Evolutionary conservation across 176 grass and related monocot genomes (phyloP).

Genomic region (Chloris gayana): DNA sequence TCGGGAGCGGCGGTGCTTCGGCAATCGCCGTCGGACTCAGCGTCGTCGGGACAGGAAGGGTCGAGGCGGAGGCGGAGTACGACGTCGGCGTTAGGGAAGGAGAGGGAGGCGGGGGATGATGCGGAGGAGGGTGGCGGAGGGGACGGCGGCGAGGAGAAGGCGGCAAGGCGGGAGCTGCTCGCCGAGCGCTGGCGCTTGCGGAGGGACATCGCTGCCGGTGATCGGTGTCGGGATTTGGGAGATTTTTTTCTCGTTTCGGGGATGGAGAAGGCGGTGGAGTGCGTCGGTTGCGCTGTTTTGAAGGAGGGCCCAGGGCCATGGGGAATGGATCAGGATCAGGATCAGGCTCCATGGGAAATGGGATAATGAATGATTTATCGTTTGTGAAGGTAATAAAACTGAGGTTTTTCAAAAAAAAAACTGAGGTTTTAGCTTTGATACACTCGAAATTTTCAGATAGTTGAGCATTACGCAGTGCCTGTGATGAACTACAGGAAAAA

Average conservation of each 20-base stretch:
- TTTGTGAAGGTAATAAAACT: too few species aligned
- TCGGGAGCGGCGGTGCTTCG: background rate
- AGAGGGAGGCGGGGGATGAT: slow-evolving; percentile 33
- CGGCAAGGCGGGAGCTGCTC: slow-evolving; percentile 59
- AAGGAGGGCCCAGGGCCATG: background rate
- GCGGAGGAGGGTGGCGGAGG: slow-evolving; percentile 24
- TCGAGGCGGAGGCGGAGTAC: slow-evolving; percentile 67
- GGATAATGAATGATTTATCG: too few species aligned
- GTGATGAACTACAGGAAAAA: too few species aligned
- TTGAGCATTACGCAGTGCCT: background rate
- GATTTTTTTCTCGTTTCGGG: background rate
- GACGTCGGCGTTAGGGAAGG: slow-evolving; percentile 57
- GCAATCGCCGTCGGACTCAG: background rate
- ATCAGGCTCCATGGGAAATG: background rate
- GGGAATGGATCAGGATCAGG: background rate
- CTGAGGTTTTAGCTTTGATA: too few species aligned
- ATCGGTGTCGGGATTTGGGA: slow-evolving; percentile 24
- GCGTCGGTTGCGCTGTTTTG: slow-evolving; percentile 24
- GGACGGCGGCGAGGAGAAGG: slow-evolving; percentile 38
- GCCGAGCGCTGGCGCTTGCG: slow-evolving; percentile 76
- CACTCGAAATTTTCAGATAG: too few species aligned
- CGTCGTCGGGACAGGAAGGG: slow-evolving; percentile 7
- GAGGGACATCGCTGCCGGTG: slow-evolving; percentile 54
- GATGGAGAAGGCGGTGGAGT: background rate
- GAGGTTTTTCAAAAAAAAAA: too few species aligned